Conservation (phyloP, 2,329 filamentous ascomycete genomes). For the Ophiostoma quercus region DNA sequence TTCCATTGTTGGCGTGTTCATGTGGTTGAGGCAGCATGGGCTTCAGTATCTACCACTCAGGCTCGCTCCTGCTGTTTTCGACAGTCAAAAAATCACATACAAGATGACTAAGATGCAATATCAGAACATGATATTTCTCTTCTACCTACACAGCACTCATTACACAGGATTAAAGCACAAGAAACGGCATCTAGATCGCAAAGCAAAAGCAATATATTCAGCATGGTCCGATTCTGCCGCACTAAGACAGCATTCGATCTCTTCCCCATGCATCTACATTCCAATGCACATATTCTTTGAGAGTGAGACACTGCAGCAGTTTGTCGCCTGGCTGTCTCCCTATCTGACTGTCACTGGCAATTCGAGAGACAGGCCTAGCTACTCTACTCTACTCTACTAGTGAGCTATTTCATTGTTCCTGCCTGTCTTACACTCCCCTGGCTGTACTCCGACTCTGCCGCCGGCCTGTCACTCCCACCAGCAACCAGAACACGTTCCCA, state of each 20-base stretch:
- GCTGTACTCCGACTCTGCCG: background rate
- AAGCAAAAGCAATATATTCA: background rate
- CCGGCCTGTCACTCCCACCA: background rate
- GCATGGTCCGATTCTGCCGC: background rate
- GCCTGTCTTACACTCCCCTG: background rate
- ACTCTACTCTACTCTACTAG: background rate
- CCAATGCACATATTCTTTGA: background rate
- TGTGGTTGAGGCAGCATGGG: background rate
- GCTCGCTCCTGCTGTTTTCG: too few relatives aligned
- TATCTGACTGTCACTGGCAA: background rate
- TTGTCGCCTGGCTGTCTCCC: background rate
- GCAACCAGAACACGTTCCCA: background rate
- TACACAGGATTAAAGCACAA: background rate
- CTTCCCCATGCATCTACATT: background rate
- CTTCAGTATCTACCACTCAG: too few relatives aligned
- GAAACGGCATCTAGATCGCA: background rate
- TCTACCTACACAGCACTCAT: background rate
- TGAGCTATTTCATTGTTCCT: background rate
- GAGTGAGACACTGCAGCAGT: background rate
- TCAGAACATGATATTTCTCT: background rate
- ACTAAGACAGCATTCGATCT: conserved; percentile 1
- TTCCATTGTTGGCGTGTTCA: background rate
- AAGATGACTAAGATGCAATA: background rate
- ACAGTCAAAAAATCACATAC: background rate
- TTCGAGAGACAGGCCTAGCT: background rate